Percentiles rank a stretch among this genome's conserved stretches.
phyloP scores from a whole-genome alignment of 2,329 filamentous ascomycete genomes.

The Penicillium sp. region DNA sequence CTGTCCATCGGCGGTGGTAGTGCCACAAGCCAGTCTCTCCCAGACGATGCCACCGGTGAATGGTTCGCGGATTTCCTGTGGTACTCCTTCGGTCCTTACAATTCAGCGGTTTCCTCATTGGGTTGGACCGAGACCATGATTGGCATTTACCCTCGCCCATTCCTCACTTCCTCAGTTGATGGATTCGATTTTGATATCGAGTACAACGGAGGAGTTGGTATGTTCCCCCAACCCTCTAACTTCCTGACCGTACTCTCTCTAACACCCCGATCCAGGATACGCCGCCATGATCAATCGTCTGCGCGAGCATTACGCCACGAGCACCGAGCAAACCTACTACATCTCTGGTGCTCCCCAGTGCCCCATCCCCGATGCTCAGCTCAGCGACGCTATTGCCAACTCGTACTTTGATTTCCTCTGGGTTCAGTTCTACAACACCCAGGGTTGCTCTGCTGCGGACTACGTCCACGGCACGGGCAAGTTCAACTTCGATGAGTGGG shows the following conservation, averaged over 20 bases:
- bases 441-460: slow-evolving; percentile 50
- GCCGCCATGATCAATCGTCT: slow-evolving; percentile 51
- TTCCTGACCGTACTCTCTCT: not conserved
- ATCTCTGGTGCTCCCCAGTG: slow-evolving; percentile 58
- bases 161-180: slow-evolving; percentile 49
- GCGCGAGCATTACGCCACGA: slow-evolving; percentile 41
- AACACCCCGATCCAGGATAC: slow-evolving; percentile 39
- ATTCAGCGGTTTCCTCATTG: slow-evolving; percentile 27
- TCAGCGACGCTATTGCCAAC: slow-evolving; percentile 47
- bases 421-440: slow-evolving; percentile 58
- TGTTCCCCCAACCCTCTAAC: slow-evolving; percentile 2
- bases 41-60: slow-evolving; percentile 37
- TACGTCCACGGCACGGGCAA: slow-evolving; percentile 38
- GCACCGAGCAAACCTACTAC: slow-evolving; percentile 45
- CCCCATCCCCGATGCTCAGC: slow-evolving; percentile 48
- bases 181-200: slow-evolving; percentile 56
- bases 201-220: slow-evolving; percentile 33
- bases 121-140: slow-evolving; percentile 12
- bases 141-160: slow-evolving; percentile 44
- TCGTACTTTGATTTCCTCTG: slow-evolving; percentile 55
- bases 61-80: slow-evolving; percentile 53
- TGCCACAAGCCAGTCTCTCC: slow-evolving; percentile 46
- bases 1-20: slow-evolving; percentile 51
- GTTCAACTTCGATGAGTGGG: slow-evolving; percentile 53
- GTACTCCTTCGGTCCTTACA: slow-evolving; percentile 50